Evolutionary conservation across 2,329 filamentous ascomycete species (phyloP).

Genomic region (Rasamsonia emersonii): DNA sequence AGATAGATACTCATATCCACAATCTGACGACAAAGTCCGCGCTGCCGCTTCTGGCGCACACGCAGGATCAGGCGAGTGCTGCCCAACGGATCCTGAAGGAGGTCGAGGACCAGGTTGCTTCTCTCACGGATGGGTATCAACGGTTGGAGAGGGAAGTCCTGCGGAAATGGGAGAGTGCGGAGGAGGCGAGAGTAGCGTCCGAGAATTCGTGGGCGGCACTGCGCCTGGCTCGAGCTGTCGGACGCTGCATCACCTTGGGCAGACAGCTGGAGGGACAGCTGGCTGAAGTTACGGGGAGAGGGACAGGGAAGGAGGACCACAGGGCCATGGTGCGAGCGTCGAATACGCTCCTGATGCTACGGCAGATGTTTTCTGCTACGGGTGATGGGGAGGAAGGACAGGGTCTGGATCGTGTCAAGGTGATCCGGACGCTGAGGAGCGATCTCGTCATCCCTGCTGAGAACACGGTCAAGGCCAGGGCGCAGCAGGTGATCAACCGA

Average conservation of each 20-base stretch:
- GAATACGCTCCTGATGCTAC: slow-evolving; percentile 66
- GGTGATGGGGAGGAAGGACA: slow-evolving; percentile 65
- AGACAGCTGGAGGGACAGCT: slow-evolving; percentile 83
- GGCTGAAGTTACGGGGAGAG: slow-evolving; percentile 52
- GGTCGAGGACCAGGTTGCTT: slow-evolving; percentile 70
- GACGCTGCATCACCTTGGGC: slow-evolving; percentile 70
- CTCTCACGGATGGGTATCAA: slow-evolving; percentile 74
- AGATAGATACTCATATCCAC: slow-evolving; percentile 94
- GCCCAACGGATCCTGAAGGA: slow-evolving; percentile 64
- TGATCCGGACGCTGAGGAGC: slow-evolving; percentile 61
- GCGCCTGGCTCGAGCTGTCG: slow-evolving; percentile 65
- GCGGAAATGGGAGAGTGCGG: slow-evolving; percentile 74
- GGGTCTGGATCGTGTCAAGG: slow-evolving; percentile 64
- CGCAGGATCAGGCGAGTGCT: slow-evolving; percentile 62
- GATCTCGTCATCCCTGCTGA: slow-evolving; percentile 65
- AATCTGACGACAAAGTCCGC: slow-evolving; percentile 76
- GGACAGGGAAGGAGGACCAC: slow-evolving; percentile 56
- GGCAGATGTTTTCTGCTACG: slow-evolving; percentile 62
- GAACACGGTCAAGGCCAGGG: slow-evolving; percentile 59
- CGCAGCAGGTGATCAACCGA: slow-evolving; percentile 72
- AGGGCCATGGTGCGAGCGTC: slow-evolving; percentile 73
- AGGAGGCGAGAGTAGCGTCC: slow-evolving; percentile 69
- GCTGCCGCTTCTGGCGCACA: slow-evolving; percentile 70
- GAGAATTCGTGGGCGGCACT: slow-evolving; percentile 74
- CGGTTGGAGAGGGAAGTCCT: slow-evolving; percentile 81